phyloP scores from a whole-genome alignment of 129 eudicot species.

The Solidago caesia region DNA sequence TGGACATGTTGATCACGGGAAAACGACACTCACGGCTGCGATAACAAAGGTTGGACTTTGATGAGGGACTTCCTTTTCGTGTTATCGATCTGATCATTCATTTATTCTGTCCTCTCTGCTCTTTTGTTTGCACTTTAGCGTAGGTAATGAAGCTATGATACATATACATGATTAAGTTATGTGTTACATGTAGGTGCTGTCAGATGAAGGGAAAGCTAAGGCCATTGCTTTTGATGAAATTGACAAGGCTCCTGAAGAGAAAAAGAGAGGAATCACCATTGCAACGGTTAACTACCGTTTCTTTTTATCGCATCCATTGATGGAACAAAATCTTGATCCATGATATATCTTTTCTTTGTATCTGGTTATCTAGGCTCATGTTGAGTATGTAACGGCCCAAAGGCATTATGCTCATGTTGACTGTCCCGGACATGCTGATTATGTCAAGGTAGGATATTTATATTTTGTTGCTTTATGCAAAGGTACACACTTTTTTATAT shows the following conservation, averaged over 20 bases:
- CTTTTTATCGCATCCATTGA: not conserved
- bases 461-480: not conserved
- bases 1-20: conserved; percentile 99
- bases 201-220: conserved; percentile 95
- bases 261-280: conserved; percentile 92
- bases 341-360: not conserved
- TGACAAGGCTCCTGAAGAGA: conserved; percentile 98
- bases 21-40: conserved; percentile 96
- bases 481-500: not conserved
- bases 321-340: conserved; percentile 1
- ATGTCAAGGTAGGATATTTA: conserved; percentile 57
- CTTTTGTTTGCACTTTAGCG: conserved; percentile 25
- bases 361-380: conserved; percentile 74
- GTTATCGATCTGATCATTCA: not conserved
- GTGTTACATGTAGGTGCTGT: conserved; percentile 56
- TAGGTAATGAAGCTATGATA: not conserved
- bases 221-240: conserved; percentile 96
- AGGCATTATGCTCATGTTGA: conserved; percentile 98
- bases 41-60: conserved; percentile 65
- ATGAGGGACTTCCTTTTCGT: too few relatives aligned
- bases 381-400: conserved; percentile 90
- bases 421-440: conserved; percentile 98
- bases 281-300: conserved; percentile 51
- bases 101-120: not conserved
- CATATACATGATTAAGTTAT: not conserved